Conservation (phyloP, 2,329 filamentous ascomycete genomes). For the Eutypella sp. region DNA sequence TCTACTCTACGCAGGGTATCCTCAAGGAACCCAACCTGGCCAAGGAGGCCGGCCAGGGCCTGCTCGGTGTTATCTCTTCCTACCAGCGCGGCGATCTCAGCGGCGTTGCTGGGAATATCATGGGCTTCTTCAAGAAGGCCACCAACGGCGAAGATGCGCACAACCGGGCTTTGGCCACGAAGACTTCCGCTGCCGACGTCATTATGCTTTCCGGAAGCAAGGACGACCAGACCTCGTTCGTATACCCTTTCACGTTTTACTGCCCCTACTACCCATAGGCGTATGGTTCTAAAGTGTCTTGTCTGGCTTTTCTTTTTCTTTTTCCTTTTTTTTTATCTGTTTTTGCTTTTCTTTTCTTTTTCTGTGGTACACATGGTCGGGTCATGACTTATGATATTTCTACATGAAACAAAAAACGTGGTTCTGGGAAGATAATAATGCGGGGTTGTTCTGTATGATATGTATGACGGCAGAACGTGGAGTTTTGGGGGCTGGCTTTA, state of each 20-base stretch:
- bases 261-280: conserved; percentile 5
- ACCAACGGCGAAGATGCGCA: conserved; percentile 70
- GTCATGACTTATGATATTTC: background rate
- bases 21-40: conserved; percentile 78
- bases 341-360: too few relatives aligned
- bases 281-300: too few relatives aligned
- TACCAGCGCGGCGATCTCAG: conserved; percentile 82
- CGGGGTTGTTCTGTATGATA: background rate
- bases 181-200: conserved; percentile 91
- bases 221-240: conserved; percentile 85
- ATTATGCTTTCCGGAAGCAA: conserved; percentile 98
- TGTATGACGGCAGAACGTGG: background rate
- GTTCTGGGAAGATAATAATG: background rate
- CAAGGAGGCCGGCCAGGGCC: conserved; percentile 70
- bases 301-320: too few relatives aligned
- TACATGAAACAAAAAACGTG: background rate
- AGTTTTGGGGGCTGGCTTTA: background rate
- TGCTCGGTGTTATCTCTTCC: conserved; percentile 67
- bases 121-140: conserved; percentile 83
- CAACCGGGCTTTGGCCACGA: conserved; percentile 77
- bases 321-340: background rate
- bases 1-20: conserved; percentile 75
- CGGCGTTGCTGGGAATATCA: conserved; percentile 74
- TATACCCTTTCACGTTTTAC: conserved; percentile 29
- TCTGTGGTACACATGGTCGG: too few relatives aligned